Conservation (phyloP, 2,329 filamentous ascomycete genomes). For the Zasmidium angulare region DNA sequence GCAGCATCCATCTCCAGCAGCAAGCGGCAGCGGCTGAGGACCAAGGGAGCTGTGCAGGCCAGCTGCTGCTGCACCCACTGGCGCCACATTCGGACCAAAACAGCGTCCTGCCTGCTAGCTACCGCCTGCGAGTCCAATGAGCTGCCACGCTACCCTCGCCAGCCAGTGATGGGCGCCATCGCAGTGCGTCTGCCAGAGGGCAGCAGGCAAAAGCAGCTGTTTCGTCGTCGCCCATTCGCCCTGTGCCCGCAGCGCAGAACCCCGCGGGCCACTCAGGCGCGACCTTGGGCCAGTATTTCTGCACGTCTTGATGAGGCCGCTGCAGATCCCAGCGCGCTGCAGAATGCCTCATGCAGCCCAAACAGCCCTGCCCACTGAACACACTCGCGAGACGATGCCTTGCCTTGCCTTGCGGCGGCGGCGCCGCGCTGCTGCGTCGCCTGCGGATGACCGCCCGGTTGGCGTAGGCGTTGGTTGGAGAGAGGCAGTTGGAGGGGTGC, state of each 20-base stretch:
- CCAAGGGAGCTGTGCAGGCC: constrained; percentile 1
- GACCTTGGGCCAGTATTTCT: background rate
- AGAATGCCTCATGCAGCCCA: background rate
- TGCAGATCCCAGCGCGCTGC: background rate
- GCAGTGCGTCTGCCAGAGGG: constrained; percentile 40
- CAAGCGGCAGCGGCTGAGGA: background rate
- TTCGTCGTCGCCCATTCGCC: constrained; percentile 19
- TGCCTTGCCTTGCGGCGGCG: background rate
- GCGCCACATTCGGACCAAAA: constrained; percentile 12
- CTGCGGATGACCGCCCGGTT: constrained; percentile 20
- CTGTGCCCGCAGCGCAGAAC: background rate
- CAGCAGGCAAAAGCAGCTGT: constrained; percentile 22
- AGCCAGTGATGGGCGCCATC: constrained; percentile 37
- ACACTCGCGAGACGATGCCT: too few species aligned
- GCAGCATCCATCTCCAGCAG: background rate
- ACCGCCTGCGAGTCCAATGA: constrained; percentile 13
- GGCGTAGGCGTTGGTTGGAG: constrained; percentile 3
- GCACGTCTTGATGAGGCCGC: background rate
- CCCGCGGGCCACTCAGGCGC: background rate
- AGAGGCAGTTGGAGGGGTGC: constrained; percentile 2
- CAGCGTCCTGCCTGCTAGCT: constrained; percentile 23
- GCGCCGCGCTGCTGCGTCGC: constrained; percentile 15
- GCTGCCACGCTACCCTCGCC: constrained; percentile 2
- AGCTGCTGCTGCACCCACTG: background rate
- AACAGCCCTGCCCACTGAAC: constrained; percentile 7